These are phyloP conservation scores for Tetrahymena elliotti DNA, from an alignment of 73 alveolate species.

Conservation along the genomic window DNA sequence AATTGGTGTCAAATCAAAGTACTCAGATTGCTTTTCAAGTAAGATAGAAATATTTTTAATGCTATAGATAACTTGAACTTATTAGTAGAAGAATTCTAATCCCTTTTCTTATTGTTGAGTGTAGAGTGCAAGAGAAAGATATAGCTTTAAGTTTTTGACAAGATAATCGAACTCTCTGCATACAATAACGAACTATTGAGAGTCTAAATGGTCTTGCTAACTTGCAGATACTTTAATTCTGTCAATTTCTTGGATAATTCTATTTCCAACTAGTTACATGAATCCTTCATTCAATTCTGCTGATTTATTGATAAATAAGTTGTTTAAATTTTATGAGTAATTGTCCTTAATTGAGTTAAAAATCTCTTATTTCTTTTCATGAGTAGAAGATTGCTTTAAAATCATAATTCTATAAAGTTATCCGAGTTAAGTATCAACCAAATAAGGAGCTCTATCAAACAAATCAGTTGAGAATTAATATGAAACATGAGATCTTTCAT, in stretches of 20 bases:
- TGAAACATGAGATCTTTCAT: background rate
- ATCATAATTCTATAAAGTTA: background rate
- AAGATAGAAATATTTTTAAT: background rate
- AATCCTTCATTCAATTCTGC: background rate
- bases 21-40: background rate
- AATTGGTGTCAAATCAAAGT: background rate
- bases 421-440: background rate
- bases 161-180: background rate
- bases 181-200: background rate
- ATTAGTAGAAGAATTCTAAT: background rate
- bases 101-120: background rate
- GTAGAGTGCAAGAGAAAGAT: background rate
- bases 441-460: background rate
- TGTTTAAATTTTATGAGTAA: background rate
- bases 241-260: background rate
- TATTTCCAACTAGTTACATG: background rate
- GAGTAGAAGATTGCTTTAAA: background rate
- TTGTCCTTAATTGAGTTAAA: background rate
- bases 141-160: background rate
- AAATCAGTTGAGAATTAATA: background rate
- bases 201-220: background rate
- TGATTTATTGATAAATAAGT: background rate
- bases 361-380: background rate
- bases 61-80: background rate
- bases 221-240: background rate